phyloP scores from a whole-genome alignment of 805 yeast genomes.

The Osmozyma mogii region DNA sequence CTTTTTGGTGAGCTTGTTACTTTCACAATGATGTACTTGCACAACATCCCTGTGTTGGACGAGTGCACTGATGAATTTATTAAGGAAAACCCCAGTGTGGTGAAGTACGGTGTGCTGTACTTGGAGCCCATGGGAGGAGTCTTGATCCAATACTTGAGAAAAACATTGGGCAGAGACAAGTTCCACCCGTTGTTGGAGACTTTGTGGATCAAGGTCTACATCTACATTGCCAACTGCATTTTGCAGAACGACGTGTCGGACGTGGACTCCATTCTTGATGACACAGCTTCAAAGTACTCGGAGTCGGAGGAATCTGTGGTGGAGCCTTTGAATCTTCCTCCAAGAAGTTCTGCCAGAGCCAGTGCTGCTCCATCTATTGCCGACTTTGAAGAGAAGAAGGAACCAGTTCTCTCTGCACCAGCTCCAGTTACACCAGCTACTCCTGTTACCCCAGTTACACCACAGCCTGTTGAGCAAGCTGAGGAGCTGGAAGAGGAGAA shows the following conservation, averaged over 20 bases:
- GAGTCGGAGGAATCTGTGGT: too few relatives aligned
- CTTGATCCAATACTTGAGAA: constrained; percentile 29
- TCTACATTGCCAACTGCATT: constrained; percentile 31
- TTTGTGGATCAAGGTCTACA: constrained; percentile 33
- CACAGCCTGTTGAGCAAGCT: background rate
- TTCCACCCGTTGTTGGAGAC: constrained; percentile 26
- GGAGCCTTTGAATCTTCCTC: too few relatives aligned
- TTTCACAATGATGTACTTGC: constrained; percentile 24
- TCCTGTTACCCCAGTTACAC: too few relatives aligned
- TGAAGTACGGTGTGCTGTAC: constrained; percentile 18
- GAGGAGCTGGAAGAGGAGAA: background rate
- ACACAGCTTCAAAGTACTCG: too few relatives aligned
- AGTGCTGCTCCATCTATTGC: too few relatives aligned
- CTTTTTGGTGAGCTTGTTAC: constrained; percentile 29
- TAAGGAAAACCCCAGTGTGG: constrained; percentile 21
- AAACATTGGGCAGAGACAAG: constrained; percentile 24
- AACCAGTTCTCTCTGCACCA: too few relatives aligned
- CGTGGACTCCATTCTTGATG: constrained; percentile 16
- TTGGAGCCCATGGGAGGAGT: constrained; percentile 37
- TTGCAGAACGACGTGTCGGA: constrained; percentile 21
- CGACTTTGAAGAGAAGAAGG: too few relatives aligned
- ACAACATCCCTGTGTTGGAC: constrained; percentile 18
- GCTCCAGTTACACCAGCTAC: constrained; percentile 14
- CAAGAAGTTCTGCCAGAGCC: too few relatives aligned
- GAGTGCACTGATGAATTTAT: constrained; percentile 28